Evolutionary conservation across 768 basidiomycete genomes (phyloP).

Genomic region (Lactarius akahatsu): DNA sequence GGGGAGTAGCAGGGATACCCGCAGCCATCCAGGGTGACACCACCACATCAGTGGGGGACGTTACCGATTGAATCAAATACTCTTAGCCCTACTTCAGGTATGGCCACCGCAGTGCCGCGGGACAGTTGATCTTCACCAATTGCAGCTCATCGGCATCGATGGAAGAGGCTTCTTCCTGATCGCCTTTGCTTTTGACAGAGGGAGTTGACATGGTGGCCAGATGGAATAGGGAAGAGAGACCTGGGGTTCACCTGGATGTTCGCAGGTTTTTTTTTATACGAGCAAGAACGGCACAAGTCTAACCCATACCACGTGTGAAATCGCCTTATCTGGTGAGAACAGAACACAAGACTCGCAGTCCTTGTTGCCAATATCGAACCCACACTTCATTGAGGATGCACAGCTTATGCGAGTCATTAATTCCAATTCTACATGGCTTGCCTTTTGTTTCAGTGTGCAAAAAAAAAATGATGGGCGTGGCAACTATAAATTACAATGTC

Average conservation of each 20-base stretch:
- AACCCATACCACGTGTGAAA: no score
- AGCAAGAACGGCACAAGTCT: no score
- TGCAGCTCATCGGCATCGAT: conserved; percentile 52
- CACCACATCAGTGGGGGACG: conserved; percentile 55
- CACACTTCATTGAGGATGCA: no score
- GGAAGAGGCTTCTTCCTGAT: conserved; percentile 34
- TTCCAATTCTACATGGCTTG: neutral
- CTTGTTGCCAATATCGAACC: no score
- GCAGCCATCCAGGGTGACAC: conserved; percentile 77
- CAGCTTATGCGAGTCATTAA: no score
- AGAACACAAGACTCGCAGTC: no score
- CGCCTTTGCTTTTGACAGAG: conserved; percentile 22
- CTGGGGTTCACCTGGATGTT: no score
- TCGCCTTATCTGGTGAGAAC: no score
- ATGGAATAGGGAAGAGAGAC: neutral
- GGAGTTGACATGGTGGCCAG: conserved; percentile 15
- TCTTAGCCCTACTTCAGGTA: conserved; percentile 33
- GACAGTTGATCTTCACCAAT: conserved; percentile 48
- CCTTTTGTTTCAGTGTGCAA: neutral
- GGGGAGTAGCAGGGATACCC: conserved; percentile 65
- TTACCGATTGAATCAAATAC: conserved; percentile 60
- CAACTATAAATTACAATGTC: neutral
- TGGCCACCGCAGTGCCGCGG: conserved; percentile 35
- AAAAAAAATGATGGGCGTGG: neutral
- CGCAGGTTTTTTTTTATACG: neutral